Evolutionary conservation across 768 basidiomycete species (phyloP), one percentile per base, ranked within the genome.

Genomic region (Lactifluus hygrophoroides): DNA sequence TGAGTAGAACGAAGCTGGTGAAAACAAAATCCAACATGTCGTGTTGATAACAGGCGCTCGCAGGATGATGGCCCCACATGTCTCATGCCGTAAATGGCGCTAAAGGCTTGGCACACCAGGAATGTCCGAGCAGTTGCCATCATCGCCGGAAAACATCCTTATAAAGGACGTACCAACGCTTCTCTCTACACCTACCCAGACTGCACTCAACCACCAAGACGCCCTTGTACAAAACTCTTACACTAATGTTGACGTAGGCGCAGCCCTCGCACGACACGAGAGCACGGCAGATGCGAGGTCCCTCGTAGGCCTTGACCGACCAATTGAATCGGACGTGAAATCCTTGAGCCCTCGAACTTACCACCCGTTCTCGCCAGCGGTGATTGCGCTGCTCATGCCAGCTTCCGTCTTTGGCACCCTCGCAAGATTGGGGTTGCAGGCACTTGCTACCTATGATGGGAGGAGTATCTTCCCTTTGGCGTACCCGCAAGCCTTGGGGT

Each of bases 401-500:
- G 81, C 84, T 3, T 84, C 90, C n/a, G 80, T 94, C 49, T 77
- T 95, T 46, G 94, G 94, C n/a, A 76, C 83, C 5, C 82, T 98
- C 37, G 83, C 86, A 11, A 77, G 94, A 35, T 73, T 97, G 5
- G 94, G 94, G 0, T 69, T 96, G 8, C 68, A 79, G 28, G 88
- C 90, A 7, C 73, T 98, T 45, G 79, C 78, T 19, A 81, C 78
- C 0, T 97, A 91, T 65, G 77, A 85, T 37, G 90, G 88, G 1
- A 70, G 78, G 44, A 79, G 82, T 63, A 83, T 97, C 5, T 97
- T 94, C 67, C 76, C 88, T 2, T 74, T 97, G 23, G 82, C 86
- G 4, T 97, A 94, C 75, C 78, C 83, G 0, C 95, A 99, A 69
- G 88, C 84, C 0, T 73, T 85, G 0, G 96, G 96, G 17, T 98